Base-by-base conservation (phyloP, 371 early-diverging fungal genomes). In the Circinella minor region DNA sequence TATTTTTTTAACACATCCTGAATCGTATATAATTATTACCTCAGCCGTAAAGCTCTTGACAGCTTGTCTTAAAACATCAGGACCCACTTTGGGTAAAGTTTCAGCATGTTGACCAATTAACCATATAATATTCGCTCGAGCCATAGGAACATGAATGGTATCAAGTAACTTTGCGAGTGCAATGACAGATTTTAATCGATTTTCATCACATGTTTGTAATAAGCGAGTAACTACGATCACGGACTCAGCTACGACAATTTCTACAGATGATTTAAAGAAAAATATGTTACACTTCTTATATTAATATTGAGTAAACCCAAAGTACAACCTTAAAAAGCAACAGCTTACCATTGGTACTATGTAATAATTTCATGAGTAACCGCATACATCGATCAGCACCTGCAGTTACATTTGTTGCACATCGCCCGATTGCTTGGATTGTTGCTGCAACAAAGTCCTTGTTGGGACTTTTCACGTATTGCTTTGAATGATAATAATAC, bases 71-170 rank as follows among this genome's bases (percentile, higher is more conserved):
- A 98, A 83, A 4, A 94, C 89, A 77, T 96, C 96, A 8, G 94
- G 93, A 0, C 93, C 95, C 4, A 93, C 81, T 8, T 86, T 80
- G 1, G 80, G 81, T 15, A 91, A 59, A n/a, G 79, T 77, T 38
- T 79, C 80, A 4, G 82, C 81, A 71, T 94, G 90, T 71, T 94
- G 93, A 15, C 95, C 94, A 11, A 95, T 89, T 36, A 96, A 79
- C 95, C 95, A 95, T 55, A 94, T 81, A 48, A 96, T 90, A 48
- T 90, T 91, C 20, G 95, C 93, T 34, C 93, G 81, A 0, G 88
- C 86, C 73, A 78, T 82, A 5, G 92, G 89, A 3, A 90, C 88
- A 13, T 89, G 81, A 63, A 93, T 89, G 11, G 84, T 82, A 70
- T 92, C 91, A 48, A 92, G 74, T 27, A 88, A 65, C 63, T 89